Evolutionary conservation across 2,329 filamentous ascomycete genomes (phyloP).

Genomic region (Fusarium citri): DNA sequence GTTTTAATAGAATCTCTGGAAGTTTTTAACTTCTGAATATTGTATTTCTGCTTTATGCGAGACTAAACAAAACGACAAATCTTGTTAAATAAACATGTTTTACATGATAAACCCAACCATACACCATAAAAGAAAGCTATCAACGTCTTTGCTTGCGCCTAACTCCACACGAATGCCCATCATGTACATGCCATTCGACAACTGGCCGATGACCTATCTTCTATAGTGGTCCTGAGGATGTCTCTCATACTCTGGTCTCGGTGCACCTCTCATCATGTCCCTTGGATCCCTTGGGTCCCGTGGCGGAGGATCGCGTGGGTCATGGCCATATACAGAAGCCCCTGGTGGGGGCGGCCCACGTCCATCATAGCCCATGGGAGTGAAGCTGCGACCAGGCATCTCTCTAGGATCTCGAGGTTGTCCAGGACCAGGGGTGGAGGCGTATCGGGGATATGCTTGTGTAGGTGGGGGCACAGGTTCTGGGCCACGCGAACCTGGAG

Average conservation of each 20-base stretch:
- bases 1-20: background rate
- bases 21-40: background rate
- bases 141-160: constrained; percentile 8
- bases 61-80: background rate
- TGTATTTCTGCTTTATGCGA: background rate
- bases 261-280: constrained; percentile 56
- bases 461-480: constrained; percentile 55
- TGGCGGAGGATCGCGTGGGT: constrained; percentile 46
- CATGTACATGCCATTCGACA: background rate
- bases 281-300: constrained; percentile 49
- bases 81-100: background rate
- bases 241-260: constrained; percentile 60
- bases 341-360: constrained; percentile 55
- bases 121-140: background rate
- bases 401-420: constrained; percentile 57
- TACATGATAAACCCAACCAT: background rate
- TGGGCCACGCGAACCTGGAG: constrained; percentile 54
- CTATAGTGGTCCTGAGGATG: constrained; percentile 58
- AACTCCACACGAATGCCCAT: background rate
- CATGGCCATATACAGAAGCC: constrained; percentile 49
- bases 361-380: constrained; percentile 58
- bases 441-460: constrained; percentile 59
- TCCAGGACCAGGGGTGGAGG: constrained; percentile 56
- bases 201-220: constrained; percentile 47
- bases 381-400: constrained; percentile 59